Evolutionary conservation across 2,329 filamentous ascomycete genomes (phyloP), one percentile per base, ranked within the genome.

Genomic region (Truncatella angustata): DNA sequence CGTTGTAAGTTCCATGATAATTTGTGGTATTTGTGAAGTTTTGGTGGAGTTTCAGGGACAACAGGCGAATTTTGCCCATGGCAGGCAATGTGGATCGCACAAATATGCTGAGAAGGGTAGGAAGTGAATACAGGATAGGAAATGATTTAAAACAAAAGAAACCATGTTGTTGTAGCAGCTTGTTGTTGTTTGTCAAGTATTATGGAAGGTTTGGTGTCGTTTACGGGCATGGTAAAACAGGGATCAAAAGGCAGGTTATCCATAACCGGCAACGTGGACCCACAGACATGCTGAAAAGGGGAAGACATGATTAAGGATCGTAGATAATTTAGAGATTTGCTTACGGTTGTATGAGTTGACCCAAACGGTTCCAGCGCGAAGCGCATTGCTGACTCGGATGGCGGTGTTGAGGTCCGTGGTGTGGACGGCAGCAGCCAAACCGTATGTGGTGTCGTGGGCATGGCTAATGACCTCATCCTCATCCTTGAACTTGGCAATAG

Each of bases 401-500:
- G 90, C 89, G 0, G 87, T 91, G 80, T 89, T 91, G 68, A 95
- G 78, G 74, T 91, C 84, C 61, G 73, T 85, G 63, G 90, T 95
- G 81, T 94, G 90, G 42, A 95, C 80, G 58, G 88, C 90, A 50
- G 90, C 86, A 54, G 90, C 90, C 40, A 96, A 83, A 65, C 91
- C 91, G 75, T 93, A 96, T 59, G 73, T 83, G 65, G 83, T 86
- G 73, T 84, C 77, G 79, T 96, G 94, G 60, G 82, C 88, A 49
- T 88, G 73, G 60, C 79, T 74, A 72, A 96, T 85, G 57, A 84
- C 89, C 52, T 96, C 91, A 35, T 86, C 87, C 75, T 90, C 86
- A 60, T 80, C 84, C 77, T 86, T 87, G 81, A 96, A 95, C 78
- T 93, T 95, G 76, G 87, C 81, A 62, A 96, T 86, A 63, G 87